Percentiles rank a stretch among this genome's conserved stretches.
Evolutionary conservation across 164 flowering plant species (phyloP).

Genomic region (Vitis rupestris): DNA sequence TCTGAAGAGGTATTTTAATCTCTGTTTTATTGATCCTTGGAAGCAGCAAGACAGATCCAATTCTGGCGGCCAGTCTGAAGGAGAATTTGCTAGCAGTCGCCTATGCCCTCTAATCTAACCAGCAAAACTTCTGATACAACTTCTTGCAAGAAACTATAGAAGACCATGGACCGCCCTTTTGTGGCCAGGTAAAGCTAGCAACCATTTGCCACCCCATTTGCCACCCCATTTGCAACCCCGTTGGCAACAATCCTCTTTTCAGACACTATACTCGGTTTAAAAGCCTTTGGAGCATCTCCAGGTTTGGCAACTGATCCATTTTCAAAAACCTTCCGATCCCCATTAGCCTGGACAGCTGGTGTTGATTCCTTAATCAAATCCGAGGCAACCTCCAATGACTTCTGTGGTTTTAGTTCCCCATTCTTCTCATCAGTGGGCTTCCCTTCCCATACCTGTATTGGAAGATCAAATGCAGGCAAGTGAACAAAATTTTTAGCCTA

Average conservation of each 20-base stretch:
- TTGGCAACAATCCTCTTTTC: conserved; percentile 35
- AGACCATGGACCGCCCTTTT: conserved; percentile 12
- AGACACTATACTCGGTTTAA: conserved; percentile 28
- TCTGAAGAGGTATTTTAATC: not conserved
- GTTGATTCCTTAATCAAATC: conserved; percentile 28
- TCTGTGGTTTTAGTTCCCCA: conserved; percentile 25
- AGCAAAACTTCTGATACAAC: conserved; percentile 18
- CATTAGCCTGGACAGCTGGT: conserved; percentile 21
- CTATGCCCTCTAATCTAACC: conserved; percentile 3
- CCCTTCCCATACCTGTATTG: conserved; percentile 60
- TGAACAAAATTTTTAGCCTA: too few species aligned
- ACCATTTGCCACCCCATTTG: conserved; percentile 39
- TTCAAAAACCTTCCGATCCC: conserved; percentile 31
- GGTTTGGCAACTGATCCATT: conserved; percentile 32
- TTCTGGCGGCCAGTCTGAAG: conserved; percentile 1
- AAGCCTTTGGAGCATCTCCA: conserved; percentile 35
- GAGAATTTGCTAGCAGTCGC: conserved; percentile 3
- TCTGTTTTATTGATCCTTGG: not conserved
- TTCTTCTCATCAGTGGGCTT: conserved; percentile 47
- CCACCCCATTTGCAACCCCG: conserved; percentile 35
- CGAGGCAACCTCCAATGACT: conserved; percentile 35
- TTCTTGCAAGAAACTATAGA: not conserved
- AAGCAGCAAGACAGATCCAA: conserved; percentile 6
- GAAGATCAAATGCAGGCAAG: not conserved
- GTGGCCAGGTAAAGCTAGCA: conserved; percentile 24